These are phyloP conservation scores for Passalora sequoiae DNA, from an alignment of 2,329 filamentous ascomycete species.

Conservation along the genomic window DNA sequence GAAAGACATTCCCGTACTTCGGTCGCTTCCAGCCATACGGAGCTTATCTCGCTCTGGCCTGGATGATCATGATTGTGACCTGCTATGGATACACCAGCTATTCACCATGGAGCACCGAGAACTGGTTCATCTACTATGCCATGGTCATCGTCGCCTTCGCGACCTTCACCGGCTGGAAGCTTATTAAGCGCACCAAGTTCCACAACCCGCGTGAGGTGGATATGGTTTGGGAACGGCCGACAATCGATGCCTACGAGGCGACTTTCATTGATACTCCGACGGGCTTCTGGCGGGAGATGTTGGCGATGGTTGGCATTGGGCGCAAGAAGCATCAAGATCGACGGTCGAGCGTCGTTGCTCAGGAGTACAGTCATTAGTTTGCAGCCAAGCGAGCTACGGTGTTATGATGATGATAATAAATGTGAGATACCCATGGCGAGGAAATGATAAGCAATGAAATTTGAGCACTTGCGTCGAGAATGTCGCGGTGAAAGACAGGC, in stretches of 20 bases:
- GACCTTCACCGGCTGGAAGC: constrained; percentile 58
- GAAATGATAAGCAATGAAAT: no score
- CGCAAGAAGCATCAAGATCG: constrained; percentile 13
- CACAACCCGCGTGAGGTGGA: constrained; percentile 53
- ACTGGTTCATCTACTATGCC: constrained; percentile 49
- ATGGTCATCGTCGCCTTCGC: constrained; percentile 47
- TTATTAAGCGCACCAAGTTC: constrained; percentile 56
- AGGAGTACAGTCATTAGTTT: not conserved
- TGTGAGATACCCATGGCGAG: no score
- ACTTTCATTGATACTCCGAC: constrained; percentile 46
- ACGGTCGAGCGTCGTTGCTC: not conserved
- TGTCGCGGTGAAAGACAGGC: no score
- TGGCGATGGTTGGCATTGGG: constrained; percentile 40
- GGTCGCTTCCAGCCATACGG: constrained; percentile 54
- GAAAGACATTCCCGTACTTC: constrained; percentile 52
- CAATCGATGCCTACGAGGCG: constrained; percentile 55
- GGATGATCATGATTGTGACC: constrained; percentile 35
- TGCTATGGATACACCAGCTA: constrained; percentile 53
- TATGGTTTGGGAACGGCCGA: constrained; percentile 56
- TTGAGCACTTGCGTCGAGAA: no score
- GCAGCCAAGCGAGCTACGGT: no score
- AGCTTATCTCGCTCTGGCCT: constrained; percentile 33
- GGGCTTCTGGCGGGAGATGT: constrained; percentile 54
- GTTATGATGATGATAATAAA: no score
- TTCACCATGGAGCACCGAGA: constrained; percentile 39